phyloP scores from a whole-genome alignment of 805 yeast species.

The Isabelozyma heimii region DNA sequence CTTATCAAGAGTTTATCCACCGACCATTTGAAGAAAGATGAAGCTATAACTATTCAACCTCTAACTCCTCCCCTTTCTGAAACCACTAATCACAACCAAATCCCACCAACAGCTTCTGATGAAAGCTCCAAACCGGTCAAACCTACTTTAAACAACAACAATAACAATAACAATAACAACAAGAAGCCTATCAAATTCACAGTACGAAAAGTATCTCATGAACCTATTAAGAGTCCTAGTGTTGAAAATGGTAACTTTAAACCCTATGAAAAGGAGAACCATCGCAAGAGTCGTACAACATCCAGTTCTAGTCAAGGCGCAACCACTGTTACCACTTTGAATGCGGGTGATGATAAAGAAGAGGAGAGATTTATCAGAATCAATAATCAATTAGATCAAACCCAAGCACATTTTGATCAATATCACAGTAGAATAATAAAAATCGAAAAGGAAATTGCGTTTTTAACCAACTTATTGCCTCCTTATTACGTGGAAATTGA shows the following conservation, averaged over 20 bases:
- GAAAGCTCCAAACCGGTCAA: not conserved
- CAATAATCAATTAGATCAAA: conserved; percentile 12
- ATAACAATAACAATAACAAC: conserved; percentile 1
- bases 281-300: not conserved
- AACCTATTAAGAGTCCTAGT: conserved; percentile 15
- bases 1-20: conserved; percentile 17
- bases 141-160: not conserved
- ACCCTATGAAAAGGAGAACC: not conserved
- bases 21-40: conserved; percentile 4
- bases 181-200: conserved; percentile 31
- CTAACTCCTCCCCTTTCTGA: not conserved
- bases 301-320: not conserved
- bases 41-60: not conserved
- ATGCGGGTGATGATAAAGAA: not conserved
- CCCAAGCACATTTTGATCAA: conserved; percentile 35
- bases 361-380: conserved; percentile 3
- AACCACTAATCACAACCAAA: not conserved
- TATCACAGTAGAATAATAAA: conserved; percentile 29
- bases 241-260: not conserved
- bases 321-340: not conserved
- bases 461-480: conserved; percentile 37
- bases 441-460: conserved; percentile 38
- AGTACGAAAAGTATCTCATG: conserved; percentile 31
- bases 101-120: not conserved
- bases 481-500: conserved; percentile 44